These are phyloP conservation scores for Trichoderma koningiopsis DNA, from an alignment of 2,329 filamentous ascomycete genomes.

Conservation along the genomic window DNA sequence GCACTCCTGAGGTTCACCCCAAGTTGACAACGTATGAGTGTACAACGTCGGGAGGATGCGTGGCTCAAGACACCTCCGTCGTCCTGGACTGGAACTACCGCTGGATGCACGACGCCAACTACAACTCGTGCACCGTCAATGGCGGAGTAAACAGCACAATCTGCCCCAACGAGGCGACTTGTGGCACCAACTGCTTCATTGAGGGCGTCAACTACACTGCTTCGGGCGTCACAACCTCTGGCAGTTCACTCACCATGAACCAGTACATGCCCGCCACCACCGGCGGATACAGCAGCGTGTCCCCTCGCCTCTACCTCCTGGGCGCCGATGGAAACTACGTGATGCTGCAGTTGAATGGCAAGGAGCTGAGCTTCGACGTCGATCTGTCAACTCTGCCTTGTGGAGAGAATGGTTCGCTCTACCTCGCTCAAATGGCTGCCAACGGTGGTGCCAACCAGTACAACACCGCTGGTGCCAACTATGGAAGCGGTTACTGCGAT, in stretches of 20 bases:
- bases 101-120: conserved; percentile 46
- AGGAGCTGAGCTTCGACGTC: conserved; percentile 67
- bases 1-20: conserved; percentile 51
- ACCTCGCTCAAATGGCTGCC: conserved; percentile 57
- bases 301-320: conserved; percentile 61
- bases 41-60: conserved; percentile 53
- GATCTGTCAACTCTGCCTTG: conserved; percentile 66
- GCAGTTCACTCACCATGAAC: conserved; percentile 36
- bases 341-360: conserved; percentile 60
- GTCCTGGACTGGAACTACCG: conserved; percentile 54
- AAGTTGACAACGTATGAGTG: conserved; percentile 55
- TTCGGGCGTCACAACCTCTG: conserved; percentile 39
- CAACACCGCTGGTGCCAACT: conserved; percentile 60
- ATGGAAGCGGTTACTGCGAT: conserved; percentile 67
- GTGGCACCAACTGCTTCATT: conserved; percentile 57
- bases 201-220: conserved; percentile 50
- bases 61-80: conserved; percentile 48
- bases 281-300: conserved; percentile 29
- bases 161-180: conserved; percentile 53
- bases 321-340: conserved; percentile 58
- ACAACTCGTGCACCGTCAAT: conserved; percentile 41
- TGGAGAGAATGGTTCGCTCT: conserved; percentile 68
- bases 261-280: conserved; percentile 33
- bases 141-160: conserved; percentile 44
- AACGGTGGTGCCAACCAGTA: conserved; percentile 60